Evolutionary conservation across 2,329 filamentous ascomycete species (phyloP).

Genomic region (Calonectria montana): DNA sequence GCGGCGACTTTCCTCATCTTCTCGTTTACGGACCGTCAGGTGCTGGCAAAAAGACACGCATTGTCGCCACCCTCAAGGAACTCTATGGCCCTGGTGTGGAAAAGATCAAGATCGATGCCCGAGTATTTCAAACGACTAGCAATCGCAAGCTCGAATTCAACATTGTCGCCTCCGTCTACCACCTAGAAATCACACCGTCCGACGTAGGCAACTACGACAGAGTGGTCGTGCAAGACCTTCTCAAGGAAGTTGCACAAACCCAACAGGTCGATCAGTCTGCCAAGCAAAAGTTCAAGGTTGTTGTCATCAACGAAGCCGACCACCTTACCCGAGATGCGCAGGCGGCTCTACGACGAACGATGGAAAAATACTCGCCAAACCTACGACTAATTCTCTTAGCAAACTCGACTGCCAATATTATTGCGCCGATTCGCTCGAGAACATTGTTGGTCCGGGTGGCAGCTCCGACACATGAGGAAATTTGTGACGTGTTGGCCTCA

Average conservation of each 20-base stretch:
- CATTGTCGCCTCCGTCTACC: slow-evolving; percentile 96
- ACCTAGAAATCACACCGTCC: slow-evolving; percentile 97
- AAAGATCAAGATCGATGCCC: slow-evolving; percentile 99
- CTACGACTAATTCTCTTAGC: slow-evolving; percentile 90
- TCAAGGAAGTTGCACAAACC: slow-evolving; percentile 98
- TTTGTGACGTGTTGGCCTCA: slow-evolving; percentile 78
- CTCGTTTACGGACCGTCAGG: slow-evolving; percentile 97
- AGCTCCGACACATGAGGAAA: slow-evolving; percentile 87
- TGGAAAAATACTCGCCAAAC: slow-evolving; percentile 99
- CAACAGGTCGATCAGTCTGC: slow-evolving; percentile 97
- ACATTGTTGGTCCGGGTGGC: slow-evolving; percentile 92
- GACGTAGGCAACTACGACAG: slow-evolving; percentile 97
- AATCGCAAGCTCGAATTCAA: slow-evolving; percentile 99
- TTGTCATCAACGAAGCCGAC: slow-evolving; percentile 99
- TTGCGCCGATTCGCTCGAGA: slow-evolving; percentile 94
- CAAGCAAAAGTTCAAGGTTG: slow-evolving; percentile 95
- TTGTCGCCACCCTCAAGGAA: slow-evolving; percentile 94
- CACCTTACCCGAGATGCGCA: slow-evolving; percentile 94
- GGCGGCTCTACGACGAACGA: slow-evolving; percentile 91
- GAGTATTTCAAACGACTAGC: slow-evolving; percentile 93
- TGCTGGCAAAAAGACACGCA: slow-evolving; percentile 96
- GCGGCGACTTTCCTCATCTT: slow-evolving; percentile 96
- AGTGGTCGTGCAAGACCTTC: slow-evolving; percentile 92
- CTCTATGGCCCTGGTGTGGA: slow-evolving; percentile 97
- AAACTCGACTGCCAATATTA: slow-evolving; percentile 98